phyloP scores from a whole-genome alignment of 2,329 filamentous ascomycete species.

The Exophiala aquamarina region DNA sequence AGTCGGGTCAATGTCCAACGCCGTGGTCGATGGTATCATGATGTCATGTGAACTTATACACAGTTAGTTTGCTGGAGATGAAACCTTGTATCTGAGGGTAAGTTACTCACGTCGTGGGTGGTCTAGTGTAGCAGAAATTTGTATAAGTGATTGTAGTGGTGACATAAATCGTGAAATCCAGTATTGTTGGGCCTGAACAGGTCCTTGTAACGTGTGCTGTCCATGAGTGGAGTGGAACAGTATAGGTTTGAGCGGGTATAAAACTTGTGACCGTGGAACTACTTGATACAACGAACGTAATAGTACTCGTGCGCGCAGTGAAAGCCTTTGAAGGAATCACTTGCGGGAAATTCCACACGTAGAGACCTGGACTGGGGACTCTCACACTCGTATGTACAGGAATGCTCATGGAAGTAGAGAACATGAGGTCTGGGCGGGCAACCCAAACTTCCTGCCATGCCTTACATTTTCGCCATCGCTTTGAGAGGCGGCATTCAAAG shows the following conservation, averaged over 20 bases:
- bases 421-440: background rate
- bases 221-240: background rate
- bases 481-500: conserved; percentile 1
- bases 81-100: background rate
- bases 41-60: background rate
- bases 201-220: background rate
- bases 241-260: background rate
- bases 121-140: background rate
- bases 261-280: background rate
- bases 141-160: conserved; percentile 1
- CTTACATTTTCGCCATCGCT: background rate
- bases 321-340: background rate
- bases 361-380: background rate
- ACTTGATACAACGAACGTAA: background rate
- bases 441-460: background rate
- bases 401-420: background rate
- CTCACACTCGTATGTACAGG: background rate
- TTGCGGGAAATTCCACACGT: conserved; percentile 2
- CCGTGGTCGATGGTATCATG: background rate
- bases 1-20: background rate
- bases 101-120: background rate
- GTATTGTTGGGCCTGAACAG: background rate
- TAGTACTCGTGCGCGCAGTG: background rate
- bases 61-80: background rate
- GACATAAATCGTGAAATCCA: background rate